Percentiles rank a stretch among this genome's conserved stretches.
Conservation (phyloP, 257 asterid genomes). For the Solanum rostratum region DNA sequence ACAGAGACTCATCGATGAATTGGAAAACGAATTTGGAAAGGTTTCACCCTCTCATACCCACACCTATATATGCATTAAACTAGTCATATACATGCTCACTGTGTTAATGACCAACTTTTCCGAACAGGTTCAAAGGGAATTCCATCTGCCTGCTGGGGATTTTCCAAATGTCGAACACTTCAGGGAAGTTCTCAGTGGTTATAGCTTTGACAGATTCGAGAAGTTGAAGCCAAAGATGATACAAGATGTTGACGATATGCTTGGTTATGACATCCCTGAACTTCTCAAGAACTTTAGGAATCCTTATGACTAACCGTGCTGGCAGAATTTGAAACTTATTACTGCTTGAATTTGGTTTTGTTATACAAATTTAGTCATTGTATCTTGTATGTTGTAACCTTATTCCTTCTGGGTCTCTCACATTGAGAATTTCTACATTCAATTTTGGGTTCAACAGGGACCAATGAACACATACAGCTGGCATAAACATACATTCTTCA, state of each 20-base stretch:
- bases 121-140: conserved; percentile 73
- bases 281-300: conserved; percentile 80
- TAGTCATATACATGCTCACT: background rate
- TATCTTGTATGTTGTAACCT: background rate
- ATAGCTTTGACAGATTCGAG: conserved; percentile 73
- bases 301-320: conserved; percentile 51
- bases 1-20: conserved; percentile 75
- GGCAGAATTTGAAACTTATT: background rate
- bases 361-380: background rate
- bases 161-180: conserved; percentile 79
- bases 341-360: background rate
- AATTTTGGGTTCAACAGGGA: background rate
- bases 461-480: background rate
- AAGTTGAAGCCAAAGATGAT: conserved; percentile 82
- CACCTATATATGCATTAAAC: background rate
- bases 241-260: conserved; percentile 87
- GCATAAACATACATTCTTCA: background rate
- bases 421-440: background rate
- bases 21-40: conserved; percentile 69
- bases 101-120: background rate
- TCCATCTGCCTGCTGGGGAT: conserved; percentile 86
- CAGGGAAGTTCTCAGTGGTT: conserved; percentile 53
- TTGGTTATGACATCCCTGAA: conserved; percentile 81
- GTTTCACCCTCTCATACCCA: conserved; percentile 17
- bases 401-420: background rate